A percentile compares a stretch with the other conserved stretches of the same genome.
phyloP scores from a whole-genome alignment of 768 basidiomycete genomes.

The Holtermanniella nyarrowii region DNA sequence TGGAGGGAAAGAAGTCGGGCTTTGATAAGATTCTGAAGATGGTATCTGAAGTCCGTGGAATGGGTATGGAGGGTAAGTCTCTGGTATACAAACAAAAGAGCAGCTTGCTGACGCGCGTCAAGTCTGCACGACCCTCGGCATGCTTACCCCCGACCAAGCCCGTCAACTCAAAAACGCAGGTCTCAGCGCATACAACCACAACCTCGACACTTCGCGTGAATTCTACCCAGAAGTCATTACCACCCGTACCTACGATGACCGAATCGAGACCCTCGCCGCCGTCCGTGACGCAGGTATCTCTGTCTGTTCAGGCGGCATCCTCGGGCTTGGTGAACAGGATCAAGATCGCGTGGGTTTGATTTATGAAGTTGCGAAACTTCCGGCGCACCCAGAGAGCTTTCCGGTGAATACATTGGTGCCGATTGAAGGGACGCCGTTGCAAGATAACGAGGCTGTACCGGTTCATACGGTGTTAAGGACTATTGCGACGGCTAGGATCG shows the following conservation, averaged over 20 bases:
- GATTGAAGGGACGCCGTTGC: conserved; percentile 86
- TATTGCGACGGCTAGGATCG: conserved; percentile 87
- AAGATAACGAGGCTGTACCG: conserved; percentile 74
- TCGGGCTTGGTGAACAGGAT: conserved; percentile 87
- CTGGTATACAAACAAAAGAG: too few species aligned
- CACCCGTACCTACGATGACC: conserved; percentile 85
- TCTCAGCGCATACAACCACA: conserved; percentile 95
- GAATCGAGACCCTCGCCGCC: conserved; percentile 75
- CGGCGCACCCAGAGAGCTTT: conserved; percentile 96
- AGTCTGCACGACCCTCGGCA: conserved; percentile 95
- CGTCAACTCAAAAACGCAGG: conserved; percentile 85
- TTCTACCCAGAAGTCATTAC: conserved; percentile 95
- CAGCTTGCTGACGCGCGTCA: neutral
- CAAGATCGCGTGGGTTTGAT: conserved; percentile 85
- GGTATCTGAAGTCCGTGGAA: conserved; percentile 64
- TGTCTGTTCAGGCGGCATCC: conserved; percentile 92
- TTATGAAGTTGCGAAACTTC: conserved; percentile 82
- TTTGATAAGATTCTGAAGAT: conserved; percentile 88
- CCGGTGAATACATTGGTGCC: conserved; percentile 96
- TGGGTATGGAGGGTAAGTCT: conserved; percentile 78
- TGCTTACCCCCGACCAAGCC: conserved; percentile 91
- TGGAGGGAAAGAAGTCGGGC: conserved; percentile 81
- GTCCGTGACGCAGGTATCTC: conserved; percentile 93
- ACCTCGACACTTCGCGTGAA: conserved; percentile 94
- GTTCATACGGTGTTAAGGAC: conserved; percentile 81